Percentiles rank a stretch among this genome's conserved stretches.
Conservation (phyloP, 768 basidiomycete genomes). For the Auricularia cornea region DNA sequence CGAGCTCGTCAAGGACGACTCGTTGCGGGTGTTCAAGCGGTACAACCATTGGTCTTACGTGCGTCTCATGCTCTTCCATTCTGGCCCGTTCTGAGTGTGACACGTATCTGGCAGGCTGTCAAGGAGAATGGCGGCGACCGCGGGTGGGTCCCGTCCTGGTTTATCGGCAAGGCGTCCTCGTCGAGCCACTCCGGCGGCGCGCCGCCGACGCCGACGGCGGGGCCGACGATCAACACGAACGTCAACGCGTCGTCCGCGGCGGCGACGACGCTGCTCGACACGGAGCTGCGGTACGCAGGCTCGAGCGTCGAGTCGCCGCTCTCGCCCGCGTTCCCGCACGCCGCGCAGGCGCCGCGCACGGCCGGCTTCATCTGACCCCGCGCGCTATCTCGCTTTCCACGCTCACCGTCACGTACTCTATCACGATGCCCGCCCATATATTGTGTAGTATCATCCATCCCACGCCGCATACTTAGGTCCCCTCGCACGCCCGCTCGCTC, state of each 20-base stretch:
- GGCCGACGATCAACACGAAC: constrained; percentile 1
- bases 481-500: too few species aligned
- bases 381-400: not conserved
- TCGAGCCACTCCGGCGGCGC: constrained; percentile 22
- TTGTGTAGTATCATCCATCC: not conserved
- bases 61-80: constrained; percentile 19
- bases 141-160: constrained; percentile 99
- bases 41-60: constrained; percentile 98
- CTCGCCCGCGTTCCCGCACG: constrained; percentile 70
- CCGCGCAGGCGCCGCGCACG: constrained; percentile 19
- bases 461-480: too few species aligned
- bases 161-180: constrained; percentile 75
- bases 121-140: constrained; percentile 90
- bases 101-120: constrained; percentile 54
- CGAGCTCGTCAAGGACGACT: constrained; percentile 80
- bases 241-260: not conserved
- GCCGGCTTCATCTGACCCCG: not conserved
- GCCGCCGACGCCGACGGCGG: constrained; percentile 41
- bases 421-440: not conserved
- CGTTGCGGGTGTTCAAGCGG: constrained; percentile 88
- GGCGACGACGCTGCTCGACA: constrained; percentile 8
- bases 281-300: constrained; percentile 16
- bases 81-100: constrained; percentile 8
- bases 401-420: not conserved
- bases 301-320: constrained; percentile 51